Evolutionary conservation across 1,139 yeast species (phyloP).

Genomic region (Geotrichum australiense): DNA sequence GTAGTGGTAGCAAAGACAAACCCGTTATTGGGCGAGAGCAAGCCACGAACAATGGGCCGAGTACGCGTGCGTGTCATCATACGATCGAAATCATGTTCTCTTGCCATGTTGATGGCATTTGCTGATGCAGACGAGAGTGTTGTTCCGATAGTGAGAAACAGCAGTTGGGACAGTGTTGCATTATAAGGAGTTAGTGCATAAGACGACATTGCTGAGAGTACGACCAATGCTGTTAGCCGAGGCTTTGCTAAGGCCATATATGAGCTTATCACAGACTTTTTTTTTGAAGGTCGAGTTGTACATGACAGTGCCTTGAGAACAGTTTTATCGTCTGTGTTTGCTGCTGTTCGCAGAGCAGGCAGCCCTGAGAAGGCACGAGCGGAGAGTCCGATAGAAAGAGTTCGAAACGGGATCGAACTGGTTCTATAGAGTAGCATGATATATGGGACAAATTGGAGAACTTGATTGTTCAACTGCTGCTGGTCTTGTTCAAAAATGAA

Average conservation of each 20-base stretch:
- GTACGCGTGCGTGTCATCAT: conserved; percentile 84
- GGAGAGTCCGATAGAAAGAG: no score
- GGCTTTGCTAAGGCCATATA: conserved; percentile 85
- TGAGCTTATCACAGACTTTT: conserved; percentile 21
- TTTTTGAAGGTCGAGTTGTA: conserved; percentile 2
- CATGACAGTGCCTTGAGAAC: conserved; percentile 2
- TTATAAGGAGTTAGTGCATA: conserved; percentile 87
- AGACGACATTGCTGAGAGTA: conserved; percentile 85
- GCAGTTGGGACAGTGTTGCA: conserved; percentile 59
- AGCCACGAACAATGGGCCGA: conserved; percentile 86
- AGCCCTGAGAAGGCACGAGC: no score
- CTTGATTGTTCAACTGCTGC: no score
- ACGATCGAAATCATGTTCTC: conserved; percentile 86
- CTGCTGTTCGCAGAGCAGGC: no score
- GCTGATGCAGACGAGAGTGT: conserved; percentile 89
- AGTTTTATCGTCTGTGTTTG: background rate
- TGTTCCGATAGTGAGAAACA: conserved; percentile 77
- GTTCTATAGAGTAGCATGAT: no score
- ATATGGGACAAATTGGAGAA: no score
- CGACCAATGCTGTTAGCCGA: conserved; percentile 76
- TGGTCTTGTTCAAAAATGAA: no score
- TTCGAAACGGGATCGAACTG: no score
- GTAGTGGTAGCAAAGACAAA: conserved; percentile 67
- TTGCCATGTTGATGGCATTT: conserved; percentile 92
- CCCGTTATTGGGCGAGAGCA: conserved; percentile 69